Percentiles rank a stretch among this genome's conserved stretches.
These are phyloP conservation scores for Agaricales sp. DNA, from an alignment of 1,284 basidiomycete species.

Conservation along the genomic window DNA sequence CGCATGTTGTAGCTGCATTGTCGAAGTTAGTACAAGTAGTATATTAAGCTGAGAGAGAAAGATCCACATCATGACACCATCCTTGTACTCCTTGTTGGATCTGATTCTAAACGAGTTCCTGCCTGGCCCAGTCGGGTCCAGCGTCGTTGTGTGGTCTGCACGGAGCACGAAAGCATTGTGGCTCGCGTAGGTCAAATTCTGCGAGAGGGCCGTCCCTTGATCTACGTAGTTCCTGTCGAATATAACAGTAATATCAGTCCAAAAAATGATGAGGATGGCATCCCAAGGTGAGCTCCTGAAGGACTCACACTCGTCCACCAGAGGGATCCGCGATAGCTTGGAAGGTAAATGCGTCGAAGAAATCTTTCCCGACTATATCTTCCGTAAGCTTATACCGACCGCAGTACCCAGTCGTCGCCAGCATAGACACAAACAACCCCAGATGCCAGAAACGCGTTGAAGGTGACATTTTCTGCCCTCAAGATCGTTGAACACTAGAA, in stretches of 20 bases:
- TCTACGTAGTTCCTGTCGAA: conserved; percentile 40
- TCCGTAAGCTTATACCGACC: background rate
- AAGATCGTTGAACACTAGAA: too few species aligned
- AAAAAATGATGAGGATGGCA: conserved; percentile 12
- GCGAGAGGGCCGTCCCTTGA: conserved; percentile 27
- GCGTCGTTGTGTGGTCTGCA: conserved; percentile 36
- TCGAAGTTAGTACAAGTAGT: too few species aligned
- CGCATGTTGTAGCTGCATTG: conserved; percentile 41
- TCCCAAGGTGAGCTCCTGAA: too few species aligned
- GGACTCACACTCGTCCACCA: conserved; percentile 48
- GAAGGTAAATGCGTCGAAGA: conserved; percentile 39
- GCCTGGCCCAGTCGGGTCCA: conserved; percentile 37
- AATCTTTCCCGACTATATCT: conserved; percentile 25
- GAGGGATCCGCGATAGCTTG: conserved; percentile 49
- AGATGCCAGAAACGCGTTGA: too few species aligned
- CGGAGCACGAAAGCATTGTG: conserved; percentile 39
- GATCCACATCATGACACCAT: conserved; percentile 42
- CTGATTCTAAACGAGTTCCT: conserved; percentile 49
- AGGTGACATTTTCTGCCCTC: too few species aligned
- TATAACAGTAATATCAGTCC: background rate
- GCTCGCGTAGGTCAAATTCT: conserved; percentile 39
- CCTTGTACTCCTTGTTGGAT: conserved; percentile 40
- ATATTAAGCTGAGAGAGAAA: background rate
- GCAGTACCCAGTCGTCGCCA: background rate
- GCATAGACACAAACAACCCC: too few species aligned